phyloP scores from a whole-genome alignment of 2,329 filamentous ascomycete species.

The Pyrenochaeta sp. region DNA sequence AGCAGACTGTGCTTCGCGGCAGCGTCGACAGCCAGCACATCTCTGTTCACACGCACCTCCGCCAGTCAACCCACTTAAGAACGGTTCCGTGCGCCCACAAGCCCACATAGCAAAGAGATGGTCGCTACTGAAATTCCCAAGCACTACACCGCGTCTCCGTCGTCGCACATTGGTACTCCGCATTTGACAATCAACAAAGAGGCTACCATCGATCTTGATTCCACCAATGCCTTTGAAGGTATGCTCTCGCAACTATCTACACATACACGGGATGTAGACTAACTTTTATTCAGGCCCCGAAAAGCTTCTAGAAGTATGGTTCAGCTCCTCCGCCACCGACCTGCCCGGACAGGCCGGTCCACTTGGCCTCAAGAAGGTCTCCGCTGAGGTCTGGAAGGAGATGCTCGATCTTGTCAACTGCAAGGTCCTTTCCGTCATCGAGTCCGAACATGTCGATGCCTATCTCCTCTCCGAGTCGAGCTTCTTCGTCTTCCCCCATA shows the following conservation, averaged over 20 bases:
- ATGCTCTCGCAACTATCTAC: conserved; percentile 25
- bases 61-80: background rate
- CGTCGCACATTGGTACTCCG: conserved; percentile 77
- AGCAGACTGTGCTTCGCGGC: conserved; percentile 98
- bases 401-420: conserved; percentile 99
- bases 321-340: conserved; percentile 77
- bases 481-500: conserved; percentile 99
- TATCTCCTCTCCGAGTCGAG: conserved; percentile 98
- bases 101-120: conserved; percentile 69
- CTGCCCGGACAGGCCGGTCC: conserved; percentile 75
- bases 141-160: conserved; percentile 83
- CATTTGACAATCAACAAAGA: conserved; percentile 97
- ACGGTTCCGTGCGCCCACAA: conserved; percentile 26
- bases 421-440: conserved; percentile 93
- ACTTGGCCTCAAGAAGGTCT: conserved; percentile 84
- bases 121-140: conserved; percentile 80
- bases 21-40: too few relatives aligned
- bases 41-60: too few relatives aligned
- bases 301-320: conserved; percentile 99
- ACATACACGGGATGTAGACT: conserved; percentile 7
- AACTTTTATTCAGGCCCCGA: conserved; percentile 73
- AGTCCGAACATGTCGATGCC: conserved; percentile 92
- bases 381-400: conserved; percentile 85
- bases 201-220: conserved; percentile 91
- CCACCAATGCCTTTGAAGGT: conserved; percentile 95